A percentile compares a stretch with the other conserved stretches of the same genome.
These are phyloP conservation scores for Paraconiothyrium sp. DNA, from an alignment of 2,329 filamentous ascomycete genomes.

Conservation along the genomic window DNA sequence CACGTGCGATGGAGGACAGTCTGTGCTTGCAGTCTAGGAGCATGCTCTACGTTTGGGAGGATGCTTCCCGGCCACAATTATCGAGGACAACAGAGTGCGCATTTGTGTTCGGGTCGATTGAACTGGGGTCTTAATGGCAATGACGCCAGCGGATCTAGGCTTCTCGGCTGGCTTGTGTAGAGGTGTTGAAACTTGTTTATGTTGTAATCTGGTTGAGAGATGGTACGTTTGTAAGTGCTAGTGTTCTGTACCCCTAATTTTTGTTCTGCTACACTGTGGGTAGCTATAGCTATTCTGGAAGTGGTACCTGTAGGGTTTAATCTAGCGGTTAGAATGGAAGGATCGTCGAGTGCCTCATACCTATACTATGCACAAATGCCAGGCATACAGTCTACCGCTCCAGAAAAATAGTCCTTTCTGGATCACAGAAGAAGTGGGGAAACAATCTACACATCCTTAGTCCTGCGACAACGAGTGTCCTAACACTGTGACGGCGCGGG, in stretches of 20 bases:
- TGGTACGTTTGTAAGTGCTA: not conserved
- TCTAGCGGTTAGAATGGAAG: not conserved
- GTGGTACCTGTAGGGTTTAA: not conserved
- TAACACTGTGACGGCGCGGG: too few species aligned
- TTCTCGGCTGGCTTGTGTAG: not conserved
- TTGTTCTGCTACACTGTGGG: not conserved
- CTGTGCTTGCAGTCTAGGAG: constrained; percentile 13
- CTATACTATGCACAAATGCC: too few species aligned
- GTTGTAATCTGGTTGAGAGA: not conserved
- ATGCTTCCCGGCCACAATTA: not conserved
- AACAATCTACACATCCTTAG: too few species aligned
- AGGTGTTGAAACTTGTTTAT: not conserved
- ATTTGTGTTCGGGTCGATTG: not conserved
- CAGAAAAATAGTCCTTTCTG: too few species aligned
- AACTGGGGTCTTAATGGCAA: not conserved
- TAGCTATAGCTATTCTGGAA: not conserved
- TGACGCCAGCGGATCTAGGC: not conserved
- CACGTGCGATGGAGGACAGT: constrained; percentile 55
- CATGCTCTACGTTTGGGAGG: not conserved
- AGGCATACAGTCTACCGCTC: too few species aligned
- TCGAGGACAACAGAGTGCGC: not conserved
- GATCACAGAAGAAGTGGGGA: too few species aligned
- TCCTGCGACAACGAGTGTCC: too few species aligned
- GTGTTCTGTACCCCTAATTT: not conserved
- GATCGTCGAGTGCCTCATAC: not conserved